phyloP scores from a whole-genome alignment of 371 early-diverging fungal genomes.

The Mortierella sp. region DNA sequence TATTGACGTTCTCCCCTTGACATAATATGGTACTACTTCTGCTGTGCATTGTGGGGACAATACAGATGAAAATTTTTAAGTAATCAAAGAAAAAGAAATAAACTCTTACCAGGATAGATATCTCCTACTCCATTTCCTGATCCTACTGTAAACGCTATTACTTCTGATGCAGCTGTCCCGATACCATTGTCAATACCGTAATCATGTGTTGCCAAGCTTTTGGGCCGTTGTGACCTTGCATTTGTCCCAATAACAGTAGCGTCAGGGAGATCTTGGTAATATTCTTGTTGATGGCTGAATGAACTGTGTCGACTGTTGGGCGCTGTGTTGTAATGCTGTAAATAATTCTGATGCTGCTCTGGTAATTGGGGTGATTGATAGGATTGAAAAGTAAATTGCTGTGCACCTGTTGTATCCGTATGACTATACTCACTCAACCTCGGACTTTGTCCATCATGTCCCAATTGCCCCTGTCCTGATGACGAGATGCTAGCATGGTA shows the following conservation, averaged over 20 bases:
- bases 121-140: not conserved
- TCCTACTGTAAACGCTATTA: not conserved
- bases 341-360: conserved; percentile 15
- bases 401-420: not conserved
- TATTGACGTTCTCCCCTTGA: not conserved
- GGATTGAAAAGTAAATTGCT: conserved; percentile 7
- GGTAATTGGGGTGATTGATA: conserved; percentile 7
- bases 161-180: not conserved
- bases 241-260: not conserved
- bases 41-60: not conserved
- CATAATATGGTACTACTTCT: not conserved
- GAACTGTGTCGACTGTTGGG: conserved; percentile 25
- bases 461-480: not conserved
- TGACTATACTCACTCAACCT: not conserved
- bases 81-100: too few species aligned
- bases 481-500: conserved; percentile 8
- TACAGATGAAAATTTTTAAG: not conserved
- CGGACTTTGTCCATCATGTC: not conserved
- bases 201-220: not conserved
- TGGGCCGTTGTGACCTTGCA: not conserved
- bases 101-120: not conserved
- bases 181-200: conserved; percentile 1
- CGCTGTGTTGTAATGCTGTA: conserved; percentile 28
- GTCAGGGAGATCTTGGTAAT: conserved; percentile 25
- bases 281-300: conserved; percentile 30